Base-by-base conservation (phyloP, 306 rosid genomes). In the Corylus avellana region DNA sequence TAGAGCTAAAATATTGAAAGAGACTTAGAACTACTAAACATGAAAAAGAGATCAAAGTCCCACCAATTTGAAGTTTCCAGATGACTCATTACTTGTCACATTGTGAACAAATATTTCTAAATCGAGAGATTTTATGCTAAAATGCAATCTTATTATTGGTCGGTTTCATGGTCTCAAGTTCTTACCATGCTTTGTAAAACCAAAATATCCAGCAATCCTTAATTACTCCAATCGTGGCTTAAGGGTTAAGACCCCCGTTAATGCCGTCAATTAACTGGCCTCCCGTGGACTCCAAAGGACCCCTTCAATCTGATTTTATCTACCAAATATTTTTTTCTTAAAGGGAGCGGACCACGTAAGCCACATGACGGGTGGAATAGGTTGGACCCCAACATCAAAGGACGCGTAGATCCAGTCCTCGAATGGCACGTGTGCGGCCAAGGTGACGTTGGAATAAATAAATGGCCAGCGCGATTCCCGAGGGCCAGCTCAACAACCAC, bases 401-500 rank as follows among this genome's bases (percentile, higher is more conserved):
- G 90, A 85, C 91, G 88, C 92, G 87, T 87, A 84, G 90, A 82
- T 90, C 82, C 56, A 81, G 32, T 83, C 32, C 1, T 0, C 0
- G 1, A 4, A 0, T 0, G 80, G 78, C 97, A 94, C 94, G 94
- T 91, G 93, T 79, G 84, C 86, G 94, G 91, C 2, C 12, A 0
- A 2, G 37, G 75, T 85, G 72, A 77, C 22, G 27, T 44, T 50
- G 44, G 85, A 88, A 89, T 84, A 86, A 84, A 83, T 63, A 77
- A 86, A 86, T 67, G 70, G 86, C 76, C 87, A 82, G 84, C 97
- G 79, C 86, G 86, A 89, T 83, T 85, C 55, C 44, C 87, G 78
- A 86, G 86, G 82, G 87, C 97, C 98, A 94, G 86, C 97, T 90
- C 95, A 89, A 84, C 91, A 81, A 89, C 85, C 81, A 87, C 89